Conservation (phyloP, 2,329 filamentous ascomycete species). For the Chaetomiaceae sp. region DNA sequence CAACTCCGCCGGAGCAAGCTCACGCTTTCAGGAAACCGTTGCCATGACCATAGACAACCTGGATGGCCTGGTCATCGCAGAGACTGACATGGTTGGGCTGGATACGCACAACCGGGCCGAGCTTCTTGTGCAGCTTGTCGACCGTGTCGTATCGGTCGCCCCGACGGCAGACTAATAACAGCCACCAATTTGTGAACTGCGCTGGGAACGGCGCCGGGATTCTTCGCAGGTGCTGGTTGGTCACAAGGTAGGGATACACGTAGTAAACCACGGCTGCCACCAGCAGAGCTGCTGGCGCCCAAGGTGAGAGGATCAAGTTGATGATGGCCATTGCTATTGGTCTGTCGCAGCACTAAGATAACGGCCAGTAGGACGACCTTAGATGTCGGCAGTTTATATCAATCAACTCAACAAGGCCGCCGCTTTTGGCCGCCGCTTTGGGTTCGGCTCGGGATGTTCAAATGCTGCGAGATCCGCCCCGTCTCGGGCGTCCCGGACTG, state of each 20-base stretch:
- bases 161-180: slow-evolving; percentile 60
- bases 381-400: neutral
- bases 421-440: neutral
- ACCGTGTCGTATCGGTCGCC: slow-evolving; percentile 63
- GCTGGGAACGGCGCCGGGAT: slow-evolving; percentile 62
- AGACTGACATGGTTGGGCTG: slow-evolving; percentile 81
- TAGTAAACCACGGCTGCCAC: slow-evolving; percentile 51
- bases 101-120: slow-evolving; percentile 76
- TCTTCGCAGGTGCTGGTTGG: slow-evolving; percentile 44
- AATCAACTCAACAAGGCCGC: too few species aligned
- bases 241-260: slow-evolving; percentile 56
- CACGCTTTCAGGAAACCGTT: slow-evolving; percentile 71
- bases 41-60: slow-evolving; percentile 71
- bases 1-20: neutral
- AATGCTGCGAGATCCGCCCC: neutral
- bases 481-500: neutral
- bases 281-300: slow-evolving; percentile 43
- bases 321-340: slow-evolving; percentile 25
- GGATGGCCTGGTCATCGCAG: slow-evolving; percentile 74
- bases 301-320: slow-evolving; percentile 39
- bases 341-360: neutral
- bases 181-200: slow-evolving; percentile 74
- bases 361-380: neutral
- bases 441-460: neutral
- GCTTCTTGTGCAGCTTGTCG: slow-evolving; percentile 68